A percentile compares a stretch with the other conserved stretches of the same genome.
Conservation (phyloP, 306 rosid species). For the Cucurbita argyrosperma region DNA sequence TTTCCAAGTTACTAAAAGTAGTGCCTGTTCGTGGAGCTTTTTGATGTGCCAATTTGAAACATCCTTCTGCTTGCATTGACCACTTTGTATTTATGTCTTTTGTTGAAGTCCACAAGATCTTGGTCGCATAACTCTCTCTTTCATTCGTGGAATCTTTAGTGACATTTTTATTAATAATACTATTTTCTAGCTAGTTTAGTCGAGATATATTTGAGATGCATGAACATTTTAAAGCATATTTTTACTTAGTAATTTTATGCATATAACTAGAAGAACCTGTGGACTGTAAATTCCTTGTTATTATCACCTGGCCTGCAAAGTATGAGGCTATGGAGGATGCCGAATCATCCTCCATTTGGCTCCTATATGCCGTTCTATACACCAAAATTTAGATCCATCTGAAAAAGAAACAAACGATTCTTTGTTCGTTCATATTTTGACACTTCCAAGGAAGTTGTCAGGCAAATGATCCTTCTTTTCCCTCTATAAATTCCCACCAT, state of each 20-base stretch:
- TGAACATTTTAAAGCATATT: neutral
- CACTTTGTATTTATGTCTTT: neutral
- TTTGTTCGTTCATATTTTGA: neutral
- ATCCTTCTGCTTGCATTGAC: neutral
- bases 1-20: constrained; percentile 55
- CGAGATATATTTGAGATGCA: neutral
- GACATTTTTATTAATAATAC: too few species aligned
- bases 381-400: neutral
- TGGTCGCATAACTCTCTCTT: neutral
- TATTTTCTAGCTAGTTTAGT: neutral
- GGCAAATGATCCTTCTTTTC: neutral
- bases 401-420: neutral
- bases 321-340: neutral
- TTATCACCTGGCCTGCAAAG: constrained; percentile 1
- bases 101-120: neutral
- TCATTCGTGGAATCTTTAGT: too few species aligned
- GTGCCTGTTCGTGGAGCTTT: constrained; percentile 26
- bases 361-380: neutral
- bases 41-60: constrained; percentile 7
- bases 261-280: neutral
- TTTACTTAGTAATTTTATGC: neutral
- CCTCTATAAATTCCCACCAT: neutral
- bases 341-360: neutral
- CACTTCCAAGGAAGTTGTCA: neutral
- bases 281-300: neutral